A percentile compares a stretch with the other conserved stretches of the same genome.
These are phyloP conservation scores for Tagetes patula DNA, from an alignment of 129 eudicot species.

Conservation along the genomic window DNA sequence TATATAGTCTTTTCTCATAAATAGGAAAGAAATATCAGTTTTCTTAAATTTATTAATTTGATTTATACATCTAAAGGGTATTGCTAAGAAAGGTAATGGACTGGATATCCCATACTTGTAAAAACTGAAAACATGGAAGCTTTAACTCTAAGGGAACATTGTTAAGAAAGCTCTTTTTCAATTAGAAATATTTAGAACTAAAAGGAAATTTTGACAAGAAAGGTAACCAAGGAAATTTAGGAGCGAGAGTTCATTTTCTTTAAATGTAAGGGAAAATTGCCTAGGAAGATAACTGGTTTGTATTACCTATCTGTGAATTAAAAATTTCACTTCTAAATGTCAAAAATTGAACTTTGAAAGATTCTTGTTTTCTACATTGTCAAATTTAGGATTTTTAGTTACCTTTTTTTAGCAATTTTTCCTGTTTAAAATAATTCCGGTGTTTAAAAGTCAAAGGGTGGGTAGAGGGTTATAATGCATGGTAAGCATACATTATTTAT, in stretches of 20 bases:
- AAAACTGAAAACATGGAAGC: neutral
- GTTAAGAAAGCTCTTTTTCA: neutral
- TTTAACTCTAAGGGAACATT: neutral
- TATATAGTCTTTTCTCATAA: neutral
- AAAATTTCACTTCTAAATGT: neutral
- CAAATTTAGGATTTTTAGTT: neutral
- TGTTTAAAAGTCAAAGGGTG: neutral
- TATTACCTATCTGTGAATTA: neutral
- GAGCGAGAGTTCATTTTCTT: neutral
- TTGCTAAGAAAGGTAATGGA: neutral
- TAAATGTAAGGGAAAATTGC: neutral
- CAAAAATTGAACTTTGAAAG: neutral
- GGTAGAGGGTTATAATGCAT: conserved; percentile 12
- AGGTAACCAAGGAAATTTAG: neutral
- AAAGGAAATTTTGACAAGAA: neutral
- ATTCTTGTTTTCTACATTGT: neutral
- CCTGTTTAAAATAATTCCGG: neutral
- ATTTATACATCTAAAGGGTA: neutral
- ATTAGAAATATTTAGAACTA: neutral
- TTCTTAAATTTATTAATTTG: neutral
- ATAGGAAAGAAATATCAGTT: neutral
- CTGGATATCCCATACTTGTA: neutral
- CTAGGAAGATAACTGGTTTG: neutral
- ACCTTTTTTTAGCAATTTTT: neutral
- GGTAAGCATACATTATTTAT: neutral